These are phyloP conservation scores for Solanum paucissectum DNA, from an alignment of 257 asterid genomes.

Conservation along the genomic window DNA sequence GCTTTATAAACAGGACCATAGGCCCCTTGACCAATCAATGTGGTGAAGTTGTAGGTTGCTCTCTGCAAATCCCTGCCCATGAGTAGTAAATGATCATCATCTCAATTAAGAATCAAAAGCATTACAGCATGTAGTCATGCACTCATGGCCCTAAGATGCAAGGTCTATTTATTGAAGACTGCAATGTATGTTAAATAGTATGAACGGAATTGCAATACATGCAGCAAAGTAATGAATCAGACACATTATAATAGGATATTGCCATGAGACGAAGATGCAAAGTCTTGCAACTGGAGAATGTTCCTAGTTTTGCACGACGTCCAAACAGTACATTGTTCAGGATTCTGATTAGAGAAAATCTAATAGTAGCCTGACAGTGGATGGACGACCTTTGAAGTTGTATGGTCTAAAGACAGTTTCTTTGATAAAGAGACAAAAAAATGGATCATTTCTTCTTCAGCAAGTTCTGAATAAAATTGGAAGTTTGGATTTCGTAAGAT, in stretches of 20 bases:
- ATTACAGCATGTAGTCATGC: not conserved
- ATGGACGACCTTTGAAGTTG: not conserved
- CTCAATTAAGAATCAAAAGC: not conserved
- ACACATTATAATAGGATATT: not conserved
- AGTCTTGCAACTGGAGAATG: not conserved
- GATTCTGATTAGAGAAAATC: not conserved
- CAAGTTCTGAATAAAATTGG: not conserved
- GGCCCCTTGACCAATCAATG: slow-evolving; percentile 92
- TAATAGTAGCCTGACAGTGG: not conserved
- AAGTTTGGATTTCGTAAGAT: not conserved
- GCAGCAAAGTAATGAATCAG: not conserved
- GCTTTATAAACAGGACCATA: slow-evolving; percentile 92
- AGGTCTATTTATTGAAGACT: not conserved
- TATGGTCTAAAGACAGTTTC: not conserved
- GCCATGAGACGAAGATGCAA: not conserved
- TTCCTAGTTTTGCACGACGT: not conserved
- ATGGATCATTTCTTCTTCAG: not conserved
- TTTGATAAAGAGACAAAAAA: not conserved
- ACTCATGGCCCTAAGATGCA: not conserved
- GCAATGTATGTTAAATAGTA: not conserved
- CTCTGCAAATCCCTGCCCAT: slow-evolving; percentile 80
- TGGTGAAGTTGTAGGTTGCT: slow-evolving; percentile 78
- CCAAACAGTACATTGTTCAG: not conserved
- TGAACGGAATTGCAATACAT: not conserved
- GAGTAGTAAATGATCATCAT: not conserved